Evolutionary conservation across 257 asterid genomes (phyloP).

Genomic region (Solanum sejunctum): DNA sequence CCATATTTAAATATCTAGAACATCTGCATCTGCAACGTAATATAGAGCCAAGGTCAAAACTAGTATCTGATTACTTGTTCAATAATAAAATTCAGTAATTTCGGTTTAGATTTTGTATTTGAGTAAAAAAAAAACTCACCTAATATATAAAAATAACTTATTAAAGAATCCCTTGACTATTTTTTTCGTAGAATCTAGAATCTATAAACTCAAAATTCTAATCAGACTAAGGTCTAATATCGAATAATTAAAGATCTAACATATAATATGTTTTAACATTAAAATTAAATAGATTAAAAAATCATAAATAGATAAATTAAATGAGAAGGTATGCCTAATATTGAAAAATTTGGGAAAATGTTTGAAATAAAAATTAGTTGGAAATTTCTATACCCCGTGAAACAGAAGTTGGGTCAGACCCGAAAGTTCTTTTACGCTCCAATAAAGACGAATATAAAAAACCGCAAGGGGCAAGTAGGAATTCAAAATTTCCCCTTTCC

Average conservation of each 20-base stretch:
- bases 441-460: neutral
- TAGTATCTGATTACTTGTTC: fast-evolving
- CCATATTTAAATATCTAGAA: neutral
- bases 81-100: fast-evolving
- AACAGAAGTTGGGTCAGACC: neutral
- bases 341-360: neutral
- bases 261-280: neutral
- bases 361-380: neutral
- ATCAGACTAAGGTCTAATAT: neutral
- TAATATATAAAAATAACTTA: neutral
- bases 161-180: neutral
- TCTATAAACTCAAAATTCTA: neutral
- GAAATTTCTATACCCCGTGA: neutral
- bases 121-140: neutral
- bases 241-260: neutral
- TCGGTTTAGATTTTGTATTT: neutral
- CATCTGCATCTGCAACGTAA: neutral
- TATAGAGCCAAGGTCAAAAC: neutral
- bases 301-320: neutral
- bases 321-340: neutral
- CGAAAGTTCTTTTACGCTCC: neutral
- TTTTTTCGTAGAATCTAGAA: neutral
- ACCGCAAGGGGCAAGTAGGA: neutral
- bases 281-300: neutral
- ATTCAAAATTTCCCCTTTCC: neutral